phyloP scores from a whole-genome alignment of 306 rosid genomes.

The Prinsepia uniflora region DNA sequence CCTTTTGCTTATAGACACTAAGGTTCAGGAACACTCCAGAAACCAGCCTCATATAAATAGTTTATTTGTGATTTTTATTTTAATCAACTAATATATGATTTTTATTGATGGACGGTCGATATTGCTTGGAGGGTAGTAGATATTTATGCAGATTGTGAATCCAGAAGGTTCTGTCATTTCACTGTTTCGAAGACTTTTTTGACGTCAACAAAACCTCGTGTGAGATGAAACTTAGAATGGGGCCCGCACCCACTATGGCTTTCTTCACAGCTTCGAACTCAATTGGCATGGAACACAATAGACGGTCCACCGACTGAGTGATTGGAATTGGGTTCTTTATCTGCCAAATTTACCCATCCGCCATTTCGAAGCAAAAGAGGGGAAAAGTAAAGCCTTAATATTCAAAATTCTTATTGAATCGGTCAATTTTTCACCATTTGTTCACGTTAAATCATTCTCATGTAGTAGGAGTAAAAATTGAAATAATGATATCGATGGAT shows the following conservation, averaged over 20 bases:
- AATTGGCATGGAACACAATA: no score
- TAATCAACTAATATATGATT: background rate
- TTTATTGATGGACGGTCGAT: constrained; percentile 52
- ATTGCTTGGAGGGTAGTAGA: constrained; percentile 43
- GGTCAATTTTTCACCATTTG: no score
- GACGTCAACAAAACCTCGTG: background rate
- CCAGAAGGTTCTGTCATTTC: constrained; percentile 73
- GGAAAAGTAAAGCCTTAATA: no score
- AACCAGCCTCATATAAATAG: constrained; percentile 34
- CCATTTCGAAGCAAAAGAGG: no score
- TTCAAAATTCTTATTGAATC: no score
- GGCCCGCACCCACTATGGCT: background rate
- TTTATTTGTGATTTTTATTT: constrained; percentile 10
- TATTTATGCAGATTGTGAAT: constrained; percentile 50
- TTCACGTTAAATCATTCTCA: no score
- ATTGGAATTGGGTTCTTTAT: background rate
- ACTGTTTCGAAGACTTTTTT: constrained; percentile 28
- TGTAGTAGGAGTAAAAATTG: no score
- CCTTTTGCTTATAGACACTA: constrained; percentile 5
- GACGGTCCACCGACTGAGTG: background rate
- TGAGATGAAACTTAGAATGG: constrained; percentile 2
- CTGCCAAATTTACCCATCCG: background rate
- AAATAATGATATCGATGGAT: no score
- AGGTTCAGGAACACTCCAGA: constrained; percentile 54
- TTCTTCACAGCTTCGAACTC: background rate